A percentile compares a stretch with the other conserved stretches of the same genome.
Evolutionary conservation across 345 rosid species (phyloP).

Genomic region (Cardamine occulta): DNA sequence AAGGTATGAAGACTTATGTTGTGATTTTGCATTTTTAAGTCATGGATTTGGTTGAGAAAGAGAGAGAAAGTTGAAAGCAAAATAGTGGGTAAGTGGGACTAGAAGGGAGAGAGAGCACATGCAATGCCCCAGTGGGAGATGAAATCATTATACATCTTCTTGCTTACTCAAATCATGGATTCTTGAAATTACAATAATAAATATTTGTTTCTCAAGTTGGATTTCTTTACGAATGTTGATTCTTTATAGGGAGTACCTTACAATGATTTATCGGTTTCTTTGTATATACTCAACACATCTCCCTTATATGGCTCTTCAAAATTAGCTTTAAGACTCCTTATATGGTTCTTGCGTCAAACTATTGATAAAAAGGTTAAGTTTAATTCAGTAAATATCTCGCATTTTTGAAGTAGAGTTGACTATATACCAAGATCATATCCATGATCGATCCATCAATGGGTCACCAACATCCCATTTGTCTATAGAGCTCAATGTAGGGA

Average conservation of each 20-base stretch:
- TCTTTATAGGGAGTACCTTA: background rate
- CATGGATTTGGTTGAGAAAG: constrained; percentile 21
- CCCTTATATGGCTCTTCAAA: background rate
- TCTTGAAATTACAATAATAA: background rate
- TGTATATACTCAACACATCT: background rate
- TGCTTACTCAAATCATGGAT: constrained; percentile 4
- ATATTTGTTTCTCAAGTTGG: background rate
- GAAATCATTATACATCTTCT: constrained; percentile 23
- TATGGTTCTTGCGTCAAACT: background rate
- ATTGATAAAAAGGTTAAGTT: no score
- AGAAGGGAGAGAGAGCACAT: constrained; percentile 29
- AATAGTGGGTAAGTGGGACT: constrained; percentile 35
- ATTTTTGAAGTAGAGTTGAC: no score
- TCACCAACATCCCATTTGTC: background rate
- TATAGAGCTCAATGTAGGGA: background rate
- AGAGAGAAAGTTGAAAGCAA: constrained; percentile 18
- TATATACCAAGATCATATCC: background rate
- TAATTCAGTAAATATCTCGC: no score
- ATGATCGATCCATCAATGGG: background rate
- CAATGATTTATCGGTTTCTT: background rate
- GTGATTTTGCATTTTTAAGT: constrained; percentile 6
- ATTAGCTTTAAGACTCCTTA: background rate
- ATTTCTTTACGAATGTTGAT: background rate
- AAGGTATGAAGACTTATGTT: background rate
- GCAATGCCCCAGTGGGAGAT: constrained; percentile 27